Base-by-base conservation (phyloP, 257 asterid genomes). In the Linderniella brevidens region DNA sequence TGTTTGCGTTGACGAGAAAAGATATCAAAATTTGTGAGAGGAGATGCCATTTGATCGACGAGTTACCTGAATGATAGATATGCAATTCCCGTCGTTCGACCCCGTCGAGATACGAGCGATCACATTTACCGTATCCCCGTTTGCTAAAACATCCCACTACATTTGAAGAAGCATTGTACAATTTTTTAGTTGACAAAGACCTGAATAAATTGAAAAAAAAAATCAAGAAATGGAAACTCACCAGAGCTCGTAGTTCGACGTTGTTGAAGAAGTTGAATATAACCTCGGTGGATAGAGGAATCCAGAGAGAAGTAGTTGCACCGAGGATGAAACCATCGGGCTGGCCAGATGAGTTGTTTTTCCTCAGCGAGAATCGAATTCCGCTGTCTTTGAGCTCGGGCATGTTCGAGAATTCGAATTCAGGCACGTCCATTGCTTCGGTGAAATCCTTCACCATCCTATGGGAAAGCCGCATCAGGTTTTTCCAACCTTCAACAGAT, bases 111-210 rank as follows among this genome's bases (percentile, higher is more conserved):
- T 54, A 51, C 51, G 75, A 11, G 87, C 85, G 15, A 75, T 67
- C 37, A 68, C 61, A 51, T 19, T 50, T 41, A 64, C 63, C 6
- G 71, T 66, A 49, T 57, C 64, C 25, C 73, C 86, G 55, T 60
- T 20, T 11, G 75, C 66, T 35, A 78, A 46, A 20, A 66, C 70
- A 54, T 86, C 94, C 93, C 93, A 86, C 92, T 86, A 67, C 64
- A 66, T 8, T 15, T 44, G 52, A 58, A 39, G 15, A 39, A 39
- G 13, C 3, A 10, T 39, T 39, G 13, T 39, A 39, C 19, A 13
- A 8, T 9, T 44, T 13, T 44, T 9, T 44, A 2, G 10, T 5
- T 17, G 5, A 46, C 11, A 46, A 46, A 46, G 43, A 4, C 15
- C 4, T 13, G 15, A 37, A 11, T 8, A 37, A 37, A 37, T 8